Evolutionary conservation across 441 rosid species (phyloP), one percentile per base, ranked within the genome.

Genomic region (Geranium incanum): DNA sequence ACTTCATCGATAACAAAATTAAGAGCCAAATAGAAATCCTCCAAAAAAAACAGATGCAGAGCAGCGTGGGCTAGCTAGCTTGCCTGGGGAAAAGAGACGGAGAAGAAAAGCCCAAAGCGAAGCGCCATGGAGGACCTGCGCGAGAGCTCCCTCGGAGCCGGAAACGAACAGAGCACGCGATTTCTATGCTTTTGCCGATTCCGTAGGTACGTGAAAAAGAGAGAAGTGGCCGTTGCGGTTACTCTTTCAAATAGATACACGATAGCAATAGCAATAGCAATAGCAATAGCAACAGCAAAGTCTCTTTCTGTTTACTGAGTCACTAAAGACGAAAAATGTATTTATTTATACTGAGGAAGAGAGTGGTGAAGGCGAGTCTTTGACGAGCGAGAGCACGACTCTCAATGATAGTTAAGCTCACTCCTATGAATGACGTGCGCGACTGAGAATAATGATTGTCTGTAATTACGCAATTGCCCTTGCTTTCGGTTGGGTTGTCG

Each of bases 81-180:
- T 77, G 71, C 90, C 86, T 79, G 84, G 19, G 84, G 65, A 48
- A 79, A 48, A 65, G 62, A 74, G 75, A 82, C 28, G 19, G 72
- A 72, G 7, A 74, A 65, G 57, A 84, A 75, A 68, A 76, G 72
- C 16, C 59, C 69, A 23, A 72, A 64, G 50, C 39, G 5, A 65
- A 52, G 71, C 52, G 41, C 75, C 68, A 67, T 39, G 64, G 64
- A 59, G 3, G 36, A 60, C 11, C 71, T 55, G 65, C 71, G 48
- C 7, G 74, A 65, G 45, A 78, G 72, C 74, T 79, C 78, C 83
- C 78, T 76, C 37, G 55, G 33, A 59, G 64, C 33, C 23, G 28
- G 62, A 55, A 55, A 55, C 15, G 60, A 55, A 16, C 59, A 52
- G 60, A 55, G 7, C 60, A 55, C 60, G 15, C 60, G 6, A 15